Percentiles rank a stretch among this genome's conserved stretches.
phyloP scores from a whole-genome alignment of 495 filamentous ascomycete species.

The Clohesyomyces aquaticus region DNA sequence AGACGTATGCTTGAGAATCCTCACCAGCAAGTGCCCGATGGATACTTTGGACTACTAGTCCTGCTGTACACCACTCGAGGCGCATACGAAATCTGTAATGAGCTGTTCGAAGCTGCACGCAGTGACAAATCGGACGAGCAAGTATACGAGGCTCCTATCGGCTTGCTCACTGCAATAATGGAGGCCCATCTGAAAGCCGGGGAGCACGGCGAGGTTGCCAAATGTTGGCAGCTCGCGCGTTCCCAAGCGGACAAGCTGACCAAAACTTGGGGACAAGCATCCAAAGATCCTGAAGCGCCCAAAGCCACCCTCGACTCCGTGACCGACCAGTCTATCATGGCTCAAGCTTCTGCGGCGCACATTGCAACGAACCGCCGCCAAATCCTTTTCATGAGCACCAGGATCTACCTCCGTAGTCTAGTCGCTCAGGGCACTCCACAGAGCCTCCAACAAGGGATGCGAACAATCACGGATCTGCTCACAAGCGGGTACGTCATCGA shows the following conservation, averaged over 20 bases:
- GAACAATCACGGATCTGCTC: slow-evolving; percentile 57
- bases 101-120: slow-evolving; percentile 55
- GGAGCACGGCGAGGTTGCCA: slow-evolving; percentile 61
- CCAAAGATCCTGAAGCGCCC: slow-evolving; percentile 11
- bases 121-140: slow-evolving; percentile 15
- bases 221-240: slow-evolving; percentile 67
- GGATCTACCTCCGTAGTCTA: slow-evolving; percentile 64
- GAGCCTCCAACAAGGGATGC: slow-evolving; percentile 46
- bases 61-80: slow-evolving; percentile 62
- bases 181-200: slow-evolving; percentile 57
- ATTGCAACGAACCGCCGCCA: slow-evolving; percentile 54
- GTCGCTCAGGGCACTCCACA: slow-evolving; percentile 52
- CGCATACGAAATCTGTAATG: slow-evolving; percentile 57
- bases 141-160: slow-evolving; percentile 54
- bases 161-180: slow-evolving; percentile 69
- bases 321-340: slow-evolving; percentile 6
- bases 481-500: slow-evolving; percentile 69
- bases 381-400: slow-evolving; percentile 59
- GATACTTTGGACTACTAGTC: slow-evolving; percentile 64
- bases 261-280: slow-evolving; percentile 32
- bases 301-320: slow-evolving; percentile 12
- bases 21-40: slow-evolving; percentile 49
- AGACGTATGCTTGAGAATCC: slow-evolving; percentile 34
- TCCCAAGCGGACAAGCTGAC: slow-evolving; percentile 55
- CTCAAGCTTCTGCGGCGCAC: not conserved